A percentile compares a stretch with the other conserved stretches of the same genome.
These are phyloP conservation scores for Paramecium biaurelia DNA, from an alignment of 73 alveolate species.

Conservation along the genomic window DNA sequence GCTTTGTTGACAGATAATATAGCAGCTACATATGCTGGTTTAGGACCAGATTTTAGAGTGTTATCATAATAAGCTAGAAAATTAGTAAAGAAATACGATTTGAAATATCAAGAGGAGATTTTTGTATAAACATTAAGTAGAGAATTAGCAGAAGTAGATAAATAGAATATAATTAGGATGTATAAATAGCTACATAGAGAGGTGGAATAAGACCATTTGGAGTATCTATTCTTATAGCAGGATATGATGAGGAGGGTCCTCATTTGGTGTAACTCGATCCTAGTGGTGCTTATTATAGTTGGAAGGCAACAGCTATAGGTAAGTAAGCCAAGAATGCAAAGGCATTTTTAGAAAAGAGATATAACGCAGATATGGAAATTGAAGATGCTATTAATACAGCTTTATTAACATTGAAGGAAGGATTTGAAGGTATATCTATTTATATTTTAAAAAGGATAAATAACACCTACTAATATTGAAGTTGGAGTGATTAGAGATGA, in stretches of 20 bases:
- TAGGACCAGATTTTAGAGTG: constrained; percentile 92
- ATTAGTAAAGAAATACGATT: constrained; percentile 75
- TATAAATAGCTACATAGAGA: constrained; percentile 88
- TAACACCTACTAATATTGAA: constrained; percentile 72
- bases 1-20: constrained; percentile 74
- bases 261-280: constrained; percentile 90
- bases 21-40: constrained; percentile 90
- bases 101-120: constrained; percentile 83
- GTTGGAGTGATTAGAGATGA: constrained; percentile 79
- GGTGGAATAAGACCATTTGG: constrained; percentile 98
- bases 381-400: constrained; percentile 96
- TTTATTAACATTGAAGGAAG: constrained; percentile 84
- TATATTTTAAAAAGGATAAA: background rate
- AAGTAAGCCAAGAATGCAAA: constrained; percentile 87
- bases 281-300: constrained; percentile 89
- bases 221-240: constrained; percentile 90
- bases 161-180: constrained; percentile 20
- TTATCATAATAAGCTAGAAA: constrained; percentile 87
- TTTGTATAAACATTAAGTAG: constrained; percentile 82
- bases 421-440: constrained; percentile 78
- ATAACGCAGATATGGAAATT: constrained; percentile 80
- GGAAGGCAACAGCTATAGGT: constrained; percentile 96
- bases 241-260: constrained; percentile 94
- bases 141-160: constrained; percentile 72
- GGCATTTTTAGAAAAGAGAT: constrained; percentile 91